A percentile compares a stretch with the other conserved stretches of the same genome.
These are phyloP conservation scores for Saccharomyces hybrid DNA, from an alignment of 1,139 yeast species.

Conservation along the genomic window DNA sequence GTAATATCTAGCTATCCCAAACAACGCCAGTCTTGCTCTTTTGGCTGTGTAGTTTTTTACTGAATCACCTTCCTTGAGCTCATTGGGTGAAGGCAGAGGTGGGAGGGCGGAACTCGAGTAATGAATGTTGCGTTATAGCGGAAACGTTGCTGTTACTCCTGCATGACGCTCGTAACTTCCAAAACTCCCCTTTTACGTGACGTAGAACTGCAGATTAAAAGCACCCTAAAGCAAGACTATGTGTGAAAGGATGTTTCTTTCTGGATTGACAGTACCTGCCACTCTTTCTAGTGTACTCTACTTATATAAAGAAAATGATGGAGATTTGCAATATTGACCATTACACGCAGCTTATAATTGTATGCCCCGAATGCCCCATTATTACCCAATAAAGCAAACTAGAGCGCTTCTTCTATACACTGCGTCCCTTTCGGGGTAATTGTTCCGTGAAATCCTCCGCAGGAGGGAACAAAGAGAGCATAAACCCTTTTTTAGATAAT, in stretches of 20 bases:
- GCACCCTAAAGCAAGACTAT: not conserved
- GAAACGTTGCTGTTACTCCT: not conserved
- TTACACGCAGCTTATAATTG: not conserved
- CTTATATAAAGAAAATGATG: not conserved
- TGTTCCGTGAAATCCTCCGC: not conserved
- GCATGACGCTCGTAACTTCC: not conserved
- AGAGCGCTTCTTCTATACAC: not conserved
- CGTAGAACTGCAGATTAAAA: not conserved
- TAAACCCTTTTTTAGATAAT: not conserved
- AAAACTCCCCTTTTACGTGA: not conserved
- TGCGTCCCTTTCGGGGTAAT: not conserved
- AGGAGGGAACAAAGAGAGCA: not conserved
- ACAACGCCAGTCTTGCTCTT: not conserved
- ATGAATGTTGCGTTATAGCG: not conserved
- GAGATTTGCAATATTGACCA: not conserved
- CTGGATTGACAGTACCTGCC: not conserved
- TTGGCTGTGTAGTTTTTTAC: not conserved
- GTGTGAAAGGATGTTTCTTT: not conserved
- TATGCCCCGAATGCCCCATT: not conserved
- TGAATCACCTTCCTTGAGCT: not conserved
- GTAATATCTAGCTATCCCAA: not conserved
- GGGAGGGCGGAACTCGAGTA: not conserved
- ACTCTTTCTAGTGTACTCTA: not conserved
- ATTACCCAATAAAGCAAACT: constrained; percentile 31
- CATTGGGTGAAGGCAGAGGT: not conserved